These are phyloP conservation scores for Eucalyptus cloeziana DNA, from an alignment of 345 rosid genomes.

Conservation along the genomic window DNA sequence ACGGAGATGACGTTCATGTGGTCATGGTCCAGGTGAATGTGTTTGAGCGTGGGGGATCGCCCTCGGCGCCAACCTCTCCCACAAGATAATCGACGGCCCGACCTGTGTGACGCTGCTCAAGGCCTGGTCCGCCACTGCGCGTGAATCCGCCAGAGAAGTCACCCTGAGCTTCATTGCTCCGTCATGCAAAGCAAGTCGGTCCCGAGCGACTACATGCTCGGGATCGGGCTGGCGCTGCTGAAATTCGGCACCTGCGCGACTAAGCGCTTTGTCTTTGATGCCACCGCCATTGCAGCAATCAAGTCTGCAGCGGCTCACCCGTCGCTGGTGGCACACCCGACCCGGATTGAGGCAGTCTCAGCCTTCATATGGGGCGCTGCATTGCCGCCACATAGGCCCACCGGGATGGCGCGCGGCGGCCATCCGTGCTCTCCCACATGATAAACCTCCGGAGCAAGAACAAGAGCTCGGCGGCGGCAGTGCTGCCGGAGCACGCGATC, in stretches of 20 bases:
- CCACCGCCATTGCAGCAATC: conserved; percentile 13
- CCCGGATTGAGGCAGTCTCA: conserved; percentile 36
- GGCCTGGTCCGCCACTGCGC: conserved; percentile 19
- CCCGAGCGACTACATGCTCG: background rate
- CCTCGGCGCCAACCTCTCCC: conserved; percentile 20
- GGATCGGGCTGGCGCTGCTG: background rate
- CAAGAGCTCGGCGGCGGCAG: background rate
- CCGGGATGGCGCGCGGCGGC: conserved; percentile 1
- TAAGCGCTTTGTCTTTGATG: conserved; percentile 33
- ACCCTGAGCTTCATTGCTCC: conserved; percentile 17
- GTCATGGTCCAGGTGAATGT: conserved; percentile 2
- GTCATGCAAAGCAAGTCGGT: background rate
- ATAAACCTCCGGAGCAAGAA: conserved; percentile 17
- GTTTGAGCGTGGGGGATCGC: conserved; percentile 26
- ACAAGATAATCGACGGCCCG: conserved; percentile 30
- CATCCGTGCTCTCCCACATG: conserved; percentile 11
- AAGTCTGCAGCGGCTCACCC: conserved; percentile 15
- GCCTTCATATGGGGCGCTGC: conserved; percentile 29
- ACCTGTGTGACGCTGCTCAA: conserved; percentile 22
- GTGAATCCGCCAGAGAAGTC: background rate
- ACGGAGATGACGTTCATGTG: background rate
- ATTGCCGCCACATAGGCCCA: conserved; percentile 10
- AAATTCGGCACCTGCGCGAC: background rate
- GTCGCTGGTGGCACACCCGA: conserved; percentile 12
- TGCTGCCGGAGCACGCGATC: conserved; percentile 5